Conservation (phyloP, 306 rosid species). For the Sindora glabra region DNA sequence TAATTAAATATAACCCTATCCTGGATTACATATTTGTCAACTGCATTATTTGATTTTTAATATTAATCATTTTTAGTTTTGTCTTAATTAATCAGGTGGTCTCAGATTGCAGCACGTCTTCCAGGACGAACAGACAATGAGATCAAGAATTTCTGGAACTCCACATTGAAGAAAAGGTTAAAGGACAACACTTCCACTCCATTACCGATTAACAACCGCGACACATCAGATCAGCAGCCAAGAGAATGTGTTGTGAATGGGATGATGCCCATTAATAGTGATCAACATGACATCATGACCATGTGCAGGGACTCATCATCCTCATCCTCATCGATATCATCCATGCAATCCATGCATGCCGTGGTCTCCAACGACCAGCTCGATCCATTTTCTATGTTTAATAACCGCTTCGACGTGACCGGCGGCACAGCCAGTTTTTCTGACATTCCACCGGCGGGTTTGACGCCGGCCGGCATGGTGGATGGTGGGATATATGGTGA, state of each 20-base stretch:
- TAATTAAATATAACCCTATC: no score
- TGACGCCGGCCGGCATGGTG: conserved; percentile 36
- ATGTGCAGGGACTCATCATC: conserved; percentile 71
- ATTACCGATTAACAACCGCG: conserved; percentile 53
- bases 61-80: neutral
- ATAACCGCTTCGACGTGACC: conserved; percentile 30
- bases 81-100: conserved; percentile 66
- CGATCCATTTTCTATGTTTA: conserved; percentile 44
- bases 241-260: conserved; percentile 30
- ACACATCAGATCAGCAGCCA: conserved; percentile 29
- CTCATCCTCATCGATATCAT: conserved; percentile 45
- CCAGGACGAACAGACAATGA: conserved; percentile 96
- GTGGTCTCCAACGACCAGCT: conserved; percentile 16
- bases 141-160: conserved; percentile 94
- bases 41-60: neutral
- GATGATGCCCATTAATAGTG: conserved; percentile 31
- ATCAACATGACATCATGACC: conserved; percentile 38
- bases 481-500: conserved; percentile 30
- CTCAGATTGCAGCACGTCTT: conserved; percentile 91
- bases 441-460: conserved; percentile 31
- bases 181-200: conserved; percentile 28
- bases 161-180: conserved; percentile 66
- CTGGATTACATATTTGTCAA: neutral
- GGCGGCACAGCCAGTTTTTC: conserved; percentile 26
- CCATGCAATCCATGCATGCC: conserved; percentile 46